Evolutionary conservation across 306 rosid species (phyloP).

Genomic region (Casuarina equisetifolia): DNA sequence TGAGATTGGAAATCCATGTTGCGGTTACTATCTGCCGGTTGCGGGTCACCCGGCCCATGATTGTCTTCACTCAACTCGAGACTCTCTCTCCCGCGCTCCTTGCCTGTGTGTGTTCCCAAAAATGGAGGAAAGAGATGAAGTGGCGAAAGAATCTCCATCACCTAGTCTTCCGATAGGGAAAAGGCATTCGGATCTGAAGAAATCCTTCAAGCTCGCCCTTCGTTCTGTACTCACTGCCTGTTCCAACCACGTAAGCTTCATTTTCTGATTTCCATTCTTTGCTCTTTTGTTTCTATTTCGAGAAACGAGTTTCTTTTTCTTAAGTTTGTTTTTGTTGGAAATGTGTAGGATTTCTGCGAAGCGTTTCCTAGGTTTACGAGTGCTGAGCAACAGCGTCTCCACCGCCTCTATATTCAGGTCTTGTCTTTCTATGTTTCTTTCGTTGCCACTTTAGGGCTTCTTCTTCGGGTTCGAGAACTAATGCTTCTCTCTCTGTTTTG

Average conservation of each 20-base stretch:
- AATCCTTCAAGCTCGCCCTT: slow-evolving; percentile 55
- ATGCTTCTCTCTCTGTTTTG: slow-evolving; percentile 20
- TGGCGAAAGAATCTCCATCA: slow-evolving; percentile 4
- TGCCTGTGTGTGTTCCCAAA: background rate
- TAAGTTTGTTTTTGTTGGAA: background rate
- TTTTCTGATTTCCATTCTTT: background rate
- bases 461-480: background rate
- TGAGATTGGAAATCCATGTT: no score
- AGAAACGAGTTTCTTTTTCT: background rate
- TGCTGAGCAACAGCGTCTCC: slow-evolving; percentile 61
- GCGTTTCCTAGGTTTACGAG: slow-evolving; percentile 53
- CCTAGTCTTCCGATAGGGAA: slow-evolving; percentile 40
- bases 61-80: no score
- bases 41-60: no score
- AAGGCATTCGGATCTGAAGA: slow-evolving; percentile 51
- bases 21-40: background rate
- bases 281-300: background rate
- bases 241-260: slow-evolving; percentile 50
- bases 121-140: slow-evolving; percentile 37
- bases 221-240: slow-evolving; percentile 59
- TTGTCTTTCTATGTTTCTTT: slow-evolving; percentile 15
- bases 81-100: no score
- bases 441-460: slow-evolving; percentile 7
- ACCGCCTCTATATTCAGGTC: slow-evolving; percentile 73
- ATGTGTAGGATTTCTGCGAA: slow-evolving; percentile 52